phyloP scores from a whole-genome alignment of 2,329 filamentous ascomycete genomes.

The Stylonectria norvegica region DNA sequence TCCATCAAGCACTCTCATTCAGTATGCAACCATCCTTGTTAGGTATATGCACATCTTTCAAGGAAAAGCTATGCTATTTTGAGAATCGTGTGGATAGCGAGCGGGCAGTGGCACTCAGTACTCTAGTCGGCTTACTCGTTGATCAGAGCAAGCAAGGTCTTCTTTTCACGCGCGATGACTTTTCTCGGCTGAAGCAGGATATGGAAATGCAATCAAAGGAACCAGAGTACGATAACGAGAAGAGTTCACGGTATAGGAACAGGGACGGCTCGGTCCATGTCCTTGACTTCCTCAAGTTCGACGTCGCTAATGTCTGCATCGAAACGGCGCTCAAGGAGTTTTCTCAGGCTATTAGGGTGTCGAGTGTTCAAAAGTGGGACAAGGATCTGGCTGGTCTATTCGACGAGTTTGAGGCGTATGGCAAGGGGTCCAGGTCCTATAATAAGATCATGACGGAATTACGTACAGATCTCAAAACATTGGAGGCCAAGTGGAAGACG shows the following conservation, averaged over 20 bases:
- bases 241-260: slow-evolving; percentile 24
- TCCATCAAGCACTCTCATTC: slow-evolving; percentile 55
- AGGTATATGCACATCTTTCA: slow-evolving; percentile 61
- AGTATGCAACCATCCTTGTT: slow-evolving; percentile 55
- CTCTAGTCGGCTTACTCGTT: slow-evolving; percentile 51
- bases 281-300: slow-evolving; percentile 60
- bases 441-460: slow-evolving; percentile 34
- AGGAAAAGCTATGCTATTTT: slow-evolving; percentile 61
- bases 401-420: slow-evolving; percentile 33
- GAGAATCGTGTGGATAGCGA: slow-evolving; percentile 46
- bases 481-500: slow-evolving; percentile 35
- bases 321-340: slow-evolving; percentile 36
- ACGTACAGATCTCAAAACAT: slow-evolving; percentile 28
- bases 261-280: slow-evolving; percentile 43
- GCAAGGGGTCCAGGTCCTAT: slow-evolving; percentile 25
- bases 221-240: slow-evolving; percentile 44
- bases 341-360: slow-evolving; percentile 14
- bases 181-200: slow-evolving; percentile 11
- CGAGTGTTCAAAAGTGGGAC: slow-evolving; percentile 33
- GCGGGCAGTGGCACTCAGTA: slow-evolving; percentile 47
- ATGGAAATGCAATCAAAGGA: slow-evolving; percentile 28
- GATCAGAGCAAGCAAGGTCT: slow-evolving; percentile 57
- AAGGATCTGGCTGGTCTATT: slow-evolving; percentile 34
- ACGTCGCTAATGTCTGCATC: slow-evolving; percentile 44
- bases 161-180: slow-evolving; percentile 38